Percentiles rank a stretch among this genome's conserved stretches.
Evolutionary conservation across 208 protist genomes (phyloP).

Genomic region (Wallacemonas sp.): DNA sequence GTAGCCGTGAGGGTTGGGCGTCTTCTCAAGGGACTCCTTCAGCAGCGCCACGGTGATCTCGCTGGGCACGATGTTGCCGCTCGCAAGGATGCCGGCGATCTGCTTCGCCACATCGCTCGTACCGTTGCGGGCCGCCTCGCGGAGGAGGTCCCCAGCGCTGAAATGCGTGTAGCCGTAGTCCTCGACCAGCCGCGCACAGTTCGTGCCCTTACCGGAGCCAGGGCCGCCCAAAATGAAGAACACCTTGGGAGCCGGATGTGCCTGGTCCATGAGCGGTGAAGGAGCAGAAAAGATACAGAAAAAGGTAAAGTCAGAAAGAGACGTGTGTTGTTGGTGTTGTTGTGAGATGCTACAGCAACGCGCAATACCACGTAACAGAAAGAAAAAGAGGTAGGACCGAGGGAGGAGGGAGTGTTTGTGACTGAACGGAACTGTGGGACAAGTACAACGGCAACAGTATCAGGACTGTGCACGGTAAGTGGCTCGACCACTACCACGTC

Average conservation of each 20-base stretch:
- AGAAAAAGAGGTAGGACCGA: no score
- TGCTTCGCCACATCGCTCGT: slow-evolving; percentile 73
- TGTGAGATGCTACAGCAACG: no score
- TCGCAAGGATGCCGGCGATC: slow-evolving; percentile 62
- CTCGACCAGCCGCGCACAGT: slow-evolving; percentile 68
- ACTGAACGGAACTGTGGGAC: no score
- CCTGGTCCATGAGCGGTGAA: slow-evolving; percentile 1
- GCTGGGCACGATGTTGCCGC: slow-evolving; percentile 82
- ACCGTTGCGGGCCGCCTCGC: slow-evolving; percentile 57
- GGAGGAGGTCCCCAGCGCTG: slow-evolving; percentile 84
- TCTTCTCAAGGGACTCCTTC: slow-evolving; percentile 50
- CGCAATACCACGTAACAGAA: no score
- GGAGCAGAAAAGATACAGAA: not conserved
- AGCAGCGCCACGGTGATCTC: slow-evolving; percentile 90
- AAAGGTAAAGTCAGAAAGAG: not conserved
- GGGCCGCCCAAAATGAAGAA: slow-evolving; percentile 90
- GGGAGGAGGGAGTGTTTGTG: no score
- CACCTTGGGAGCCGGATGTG: slow-evolving; percentile 41
- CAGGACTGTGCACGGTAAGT: no score
- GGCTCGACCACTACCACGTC: no score
- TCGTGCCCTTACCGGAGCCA: slow-evolving; percentile 87
- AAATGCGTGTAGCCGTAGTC: slow-evolving; percentile 89
- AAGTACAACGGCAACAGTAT: no score
- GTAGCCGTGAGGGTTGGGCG: slow-evolving; percentile 72
- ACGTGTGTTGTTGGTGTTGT: no score